These are phyloP conservation scores for Exophiala dermatitidis DNA, from an alignment of 2,329 filamentous ascomycete genomes.

Conservation along the genomic window DNA sequence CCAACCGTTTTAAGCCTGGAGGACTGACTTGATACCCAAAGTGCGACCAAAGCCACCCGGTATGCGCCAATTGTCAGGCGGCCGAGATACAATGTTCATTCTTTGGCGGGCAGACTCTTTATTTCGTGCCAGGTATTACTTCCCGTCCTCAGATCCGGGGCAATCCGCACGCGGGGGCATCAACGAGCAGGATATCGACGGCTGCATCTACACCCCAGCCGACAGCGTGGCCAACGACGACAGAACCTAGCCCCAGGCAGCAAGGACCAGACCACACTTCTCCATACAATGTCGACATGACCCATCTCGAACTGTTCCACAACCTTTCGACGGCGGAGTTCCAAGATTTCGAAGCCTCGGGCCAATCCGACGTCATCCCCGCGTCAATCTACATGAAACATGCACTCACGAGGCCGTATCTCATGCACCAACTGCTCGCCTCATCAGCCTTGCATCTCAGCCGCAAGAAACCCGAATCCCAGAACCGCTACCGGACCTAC, in stretches of 20 bases:
- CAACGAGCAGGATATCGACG: background rate
- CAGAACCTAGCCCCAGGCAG: background rate
- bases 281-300: slow-evolving; percentile 27
- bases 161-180: background rate
- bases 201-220: background rate
- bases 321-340: slow-evolving; percentile 24
- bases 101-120: slow-evolving; percentile 1
- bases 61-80: slow-evolving; percentile 31
- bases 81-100: slow-evolving; percentile 23
- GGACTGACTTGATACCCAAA: slow-evolving; percentile 6
- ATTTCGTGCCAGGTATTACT: background rate
- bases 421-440: slow-evolving; percentile 28
- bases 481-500: slow-evolving; percentile 13
- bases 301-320: slow-evolving; percentile 30
- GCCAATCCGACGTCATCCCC: background rate
- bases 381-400: slow-evolving; percentile 8
- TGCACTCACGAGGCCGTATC: slow-evolving; percentile 31
- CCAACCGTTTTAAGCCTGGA: slow-evolving; percentile 29
- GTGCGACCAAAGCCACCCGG: slow-evolving; percentile 33
- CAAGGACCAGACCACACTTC: background rate
- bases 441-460: slow-evolving; percentile 35
- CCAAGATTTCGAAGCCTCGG: slow-evolving; percentile 27
- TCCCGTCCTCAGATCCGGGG: background rate
- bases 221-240: background rate
- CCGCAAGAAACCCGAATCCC: slow-evolving; percentile 23